Evolutionary conservation across 768 basidiomycete genomes (phyloP).

Genomic region (Lactarius tabidus): DNA sequence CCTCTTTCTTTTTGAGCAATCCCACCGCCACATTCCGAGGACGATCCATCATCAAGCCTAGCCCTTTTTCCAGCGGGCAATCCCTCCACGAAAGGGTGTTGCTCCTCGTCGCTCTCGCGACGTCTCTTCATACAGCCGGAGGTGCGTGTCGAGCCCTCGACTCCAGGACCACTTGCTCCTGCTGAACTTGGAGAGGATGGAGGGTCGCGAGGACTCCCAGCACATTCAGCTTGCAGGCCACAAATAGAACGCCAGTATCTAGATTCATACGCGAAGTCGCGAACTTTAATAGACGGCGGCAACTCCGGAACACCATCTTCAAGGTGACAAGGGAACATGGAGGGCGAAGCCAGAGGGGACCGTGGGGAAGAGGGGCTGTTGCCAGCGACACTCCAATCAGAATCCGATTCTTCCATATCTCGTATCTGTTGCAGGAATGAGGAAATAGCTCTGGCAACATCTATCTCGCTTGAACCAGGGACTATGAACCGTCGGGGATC

Average conservation of each 20-base stretch:
- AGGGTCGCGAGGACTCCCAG: neutral
- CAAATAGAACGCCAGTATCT: conserved; percentile 16
- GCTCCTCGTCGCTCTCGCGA: neutral
- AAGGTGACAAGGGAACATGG: neutral
- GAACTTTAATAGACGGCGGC: conserved; percentile 25
- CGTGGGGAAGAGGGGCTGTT: conserved; percentile 15
- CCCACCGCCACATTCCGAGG: neutral
- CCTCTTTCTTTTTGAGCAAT: neutral
- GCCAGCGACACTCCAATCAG: conserved; percentile 14
- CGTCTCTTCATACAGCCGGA: conserved; percentile 1
- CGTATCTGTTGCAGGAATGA: conserved; percentile 15
- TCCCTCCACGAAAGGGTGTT: neutral
- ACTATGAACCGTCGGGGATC: conserved; percentile 36
- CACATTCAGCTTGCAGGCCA: neutral
- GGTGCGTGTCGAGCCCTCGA: neutral
- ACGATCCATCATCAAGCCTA: conserved; percentile 1
- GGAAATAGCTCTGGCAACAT: conserved; percentile 2
- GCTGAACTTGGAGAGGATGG: neutral
- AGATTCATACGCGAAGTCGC: conserved; percentile 31
- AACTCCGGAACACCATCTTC: neutral
- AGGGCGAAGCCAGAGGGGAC: conserved; percentile 8
- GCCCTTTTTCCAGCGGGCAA: conserved; percentile 6
- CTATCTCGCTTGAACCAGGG: conserved; percentile 31
- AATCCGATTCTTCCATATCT: conserved; percentile 17
- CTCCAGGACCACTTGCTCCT: neutral